Base-by-base conservation (phyloP, 306 rosid genomes). In the Acmispon strigosus region DNA sequence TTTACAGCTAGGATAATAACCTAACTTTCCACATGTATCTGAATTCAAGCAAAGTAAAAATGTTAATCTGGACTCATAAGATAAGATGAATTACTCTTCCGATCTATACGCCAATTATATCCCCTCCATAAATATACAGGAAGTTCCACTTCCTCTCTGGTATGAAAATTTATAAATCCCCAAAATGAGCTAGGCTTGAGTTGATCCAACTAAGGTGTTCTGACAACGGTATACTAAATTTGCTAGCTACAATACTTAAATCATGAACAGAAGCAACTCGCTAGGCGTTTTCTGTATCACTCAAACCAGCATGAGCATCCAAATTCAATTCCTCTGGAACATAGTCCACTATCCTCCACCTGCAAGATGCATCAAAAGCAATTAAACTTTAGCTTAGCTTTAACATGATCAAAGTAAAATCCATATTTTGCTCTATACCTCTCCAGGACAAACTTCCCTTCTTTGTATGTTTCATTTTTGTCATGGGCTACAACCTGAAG, bases 391-490 rank as follows among this genome's bases (percentile, higher is more conserved):
- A 45, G 36, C 48, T 52, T 22, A 50, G 50, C 50, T 74, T 36
- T n/a, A 43, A 66, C 18, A 70, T 62, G 34, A 48, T 44, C 53
- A 14, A 70, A 22, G 29, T 65, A 9, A 43, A 51, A 42, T 66
- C 32, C 16, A 27, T 48, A 34, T 55, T 73, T 76, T 34, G 57
- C 62, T 17, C 36, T 48, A 42, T 72, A 75, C 96, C 92, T 86
- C 84, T 90, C 93, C 4, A 92, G 92, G 68, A 92, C 90, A 84
- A 86, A 90, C 72, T 88, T 90, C 74, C 96, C 96, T 76, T 90
- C 96, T 86, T 86, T 88, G 88, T 85, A 88, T 15, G 36, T 71
- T 80, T 85, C 92, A 82, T 58, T 77, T 68, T 86, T 84, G 70
- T 90, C 98, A 55, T 90, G 96, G 15, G 92, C 90, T 37, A 81